These are phyloP conservation scores for Penstemon davidsonii DNA, from an alignment of 257 asterid genomes.

Conservation along the genomic window DNA sequence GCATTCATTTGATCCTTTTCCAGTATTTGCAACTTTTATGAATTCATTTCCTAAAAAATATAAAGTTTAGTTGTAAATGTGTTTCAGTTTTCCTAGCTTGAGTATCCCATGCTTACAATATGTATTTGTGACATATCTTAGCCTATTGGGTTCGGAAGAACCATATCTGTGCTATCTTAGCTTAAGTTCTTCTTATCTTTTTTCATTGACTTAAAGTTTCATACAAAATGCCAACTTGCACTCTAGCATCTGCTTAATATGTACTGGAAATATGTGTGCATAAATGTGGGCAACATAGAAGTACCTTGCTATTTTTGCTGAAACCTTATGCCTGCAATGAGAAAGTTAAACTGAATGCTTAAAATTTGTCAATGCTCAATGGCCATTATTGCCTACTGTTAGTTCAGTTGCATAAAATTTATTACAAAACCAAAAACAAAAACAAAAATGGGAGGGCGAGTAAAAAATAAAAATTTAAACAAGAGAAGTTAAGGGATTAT, in stretches of 20 bases:
- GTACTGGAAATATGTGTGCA: conserved; percentile 16
- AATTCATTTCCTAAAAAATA: background rate
- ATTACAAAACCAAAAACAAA: too few species aligned
- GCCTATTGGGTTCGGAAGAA: conserved; percentile 2
- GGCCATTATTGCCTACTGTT: conserved; percentile 10
- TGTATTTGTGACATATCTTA: conserved; percentile 19
- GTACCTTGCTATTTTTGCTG: conserved; percentile 6
- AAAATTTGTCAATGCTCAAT: background rate
- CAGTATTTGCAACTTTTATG: conserved; percentile 18
- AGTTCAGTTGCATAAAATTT: background rate
- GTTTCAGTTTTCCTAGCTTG: conserved; percentile 3
- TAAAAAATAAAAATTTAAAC: too few species aligned
- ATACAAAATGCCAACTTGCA: conserved; percentile 7
- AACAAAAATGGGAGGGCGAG: too few species aligned
- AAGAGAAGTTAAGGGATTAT: too few species aligned
- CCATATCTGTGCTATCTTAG: background rate
- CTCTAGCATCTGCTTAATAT: background rate
- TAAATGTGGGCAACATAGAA: background rate
- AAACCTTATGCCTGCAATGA: background rate
- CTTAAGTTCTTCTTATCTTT: too few species aligned
- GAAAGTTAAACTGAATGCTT: too few species aligned
- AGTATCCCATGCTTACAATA: background rate
- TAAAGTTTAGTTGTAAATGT: conserved; percentile 6
- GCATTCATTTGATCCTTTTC: conserved; percentile 29
- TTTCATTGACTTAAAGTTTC: background rate